These are phyloP conservation scores for Pseudogymnoascus sp. DNA, from an alignment of 2,329 filamentous ascomycete species.

Conservation along the genomic window DNA sequence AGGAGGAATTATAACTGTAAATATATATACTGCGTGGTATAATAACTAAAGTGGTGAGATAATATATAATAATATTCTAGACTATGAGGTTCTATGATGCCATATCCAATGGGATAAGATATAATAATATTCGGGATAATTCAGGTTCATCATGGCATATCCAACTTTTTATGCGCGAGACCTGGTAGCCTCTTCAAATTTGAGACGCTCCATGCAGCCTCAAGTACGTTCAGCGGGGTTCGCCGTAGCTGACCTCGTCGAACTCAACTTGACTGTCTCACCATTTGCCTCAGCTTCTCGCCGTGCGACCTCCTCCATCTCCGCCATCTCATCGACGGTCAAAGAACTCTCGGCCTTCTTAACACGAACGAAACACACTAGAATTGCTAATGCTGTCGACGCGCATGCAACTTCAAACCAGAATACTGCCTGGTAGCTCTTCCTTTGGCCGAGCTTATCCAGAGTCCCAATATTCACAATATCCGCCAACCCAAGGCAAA, in stretches of 20 bases:
- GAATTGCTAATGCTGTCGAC: slow-evolving; percentile 40
- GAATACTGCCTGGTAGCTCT: slow-evolving; percentile 57
- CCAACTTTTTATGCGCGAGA: background rate
- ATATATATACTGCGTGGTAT: background rate
- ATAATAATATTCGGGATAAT: background rate
- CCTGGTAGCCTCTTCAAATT: background rate
- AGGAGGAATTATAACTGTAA: background rate
- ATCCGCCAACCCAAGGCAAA: slow-evolving; percentile 64
- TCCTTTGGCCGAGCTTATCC: slow-evolving; percentile 31
- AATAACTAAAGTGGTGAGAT: background rate
- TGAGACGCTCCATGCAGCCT: background rate
- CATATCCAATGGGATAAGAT: background rate
- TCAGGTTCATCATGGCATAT: background rate
- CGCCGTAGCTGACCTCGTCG: background rate
- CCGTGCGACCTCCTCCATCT: slow-evolving; percentile 17
- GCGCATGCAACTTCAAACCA: slow-evolving; percentile 56
- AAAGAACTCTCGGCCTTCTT: slow-evolving; percentile 46
- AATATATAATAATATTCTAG: background rate
- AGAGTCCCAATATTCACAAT: slow-evolving; percentile 42
- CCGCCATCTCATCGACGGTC: slow-evolving; percentile 46
- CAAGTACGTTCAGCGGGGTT: background rate
- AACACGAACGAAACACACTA: slow-evolving; percentile 44
- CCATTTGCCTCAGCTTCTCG: background rate
- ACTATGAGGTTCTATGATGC: background rate
- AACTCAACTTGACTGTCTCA: background rate